These are phyloP conservation scores for Trypanosoma cruzi DNA, from an alignment of 208 protist genomes.

Conservation along the genomic window DNA sequence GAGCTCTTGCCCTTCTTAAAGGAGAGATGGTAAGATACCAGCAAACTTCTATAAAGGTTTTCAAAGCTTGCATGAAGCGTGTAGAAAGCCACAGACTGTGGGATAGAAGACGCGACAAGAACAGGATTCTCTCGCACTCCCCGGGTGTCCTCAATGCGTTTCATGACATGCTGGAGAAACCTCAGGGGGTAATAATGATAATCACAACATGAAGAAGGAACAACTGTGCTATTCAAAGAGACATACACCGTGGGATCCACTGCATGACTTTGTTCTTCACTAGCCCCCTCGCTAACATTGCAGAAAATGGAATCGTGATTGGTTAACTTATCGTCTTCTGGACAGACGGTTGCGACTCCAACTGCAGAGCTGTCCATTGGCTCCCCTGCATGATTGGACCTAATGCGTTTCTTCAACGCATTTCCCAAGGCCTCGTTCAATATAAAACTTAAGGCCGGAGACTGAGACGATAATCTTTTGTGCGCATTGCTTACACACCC, in stretches of 20 bases:
- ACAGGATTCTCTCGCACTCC: slow-evolving; percentile 24
- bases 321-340: slow-evolving; percentile 4
- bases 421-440: background rate
- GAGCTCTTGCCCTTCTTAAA: background rate
- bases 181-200: slow-evolving; percentile 20
- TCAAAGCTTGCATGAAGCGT: slow-evolving; percentile 19
- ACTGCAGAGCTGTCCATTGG: background rate
- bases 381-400: background rate
- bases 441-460: slow-evolving; percentile 15
- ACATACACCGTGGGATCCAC: background rate
- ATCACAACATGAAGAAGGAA: background rate
- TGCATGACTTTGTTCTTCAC: background rate
- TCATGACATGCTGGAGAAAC: slow-evolving; percentile 17
- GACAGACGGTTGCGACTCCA: background rate
- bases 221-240: background rate
- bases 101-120: slow-evolving; percentile 26
- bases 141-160: slow-evolving; percentile 20
- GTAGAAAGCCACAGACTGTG: slow-evolving; percentile 22
- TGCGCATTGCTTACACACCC: background rate
- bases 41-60: slow-evolving; percentile 26
- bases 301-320: background rate
- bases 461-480: background rate
- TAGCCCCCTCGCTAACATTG: slow-evolving; percentile 13
- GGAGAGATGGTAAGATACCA: slow-evolving; percentile 32
- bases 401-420: background rate